phyloP scores from a whole-genome alignment of 2,329 filamentous ascomycete genomes.

The Xylaria sp. region DNA sequence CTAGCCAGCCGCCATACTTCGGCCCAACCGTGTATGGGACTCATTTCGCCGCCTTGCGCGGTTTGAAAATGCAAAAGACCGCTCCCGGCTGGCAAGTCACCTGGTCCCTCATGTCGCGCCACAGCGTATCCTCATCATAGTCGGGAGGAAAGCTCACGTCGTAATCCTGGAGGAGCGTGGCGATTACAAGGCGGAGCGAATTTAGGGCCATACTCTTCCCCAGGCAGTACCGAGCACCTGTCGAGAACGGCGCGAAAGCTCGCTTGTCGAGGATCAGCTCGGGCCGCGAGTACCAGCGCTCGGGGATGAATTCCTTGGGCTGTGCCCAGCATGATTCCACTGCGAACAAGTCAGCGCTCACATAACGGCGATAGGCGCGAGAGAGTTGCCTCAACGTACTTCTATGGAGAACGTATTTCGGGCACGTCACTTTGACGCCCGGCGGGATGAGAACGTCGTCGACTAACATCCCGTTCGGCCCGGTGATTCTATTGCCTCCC shows the following conservation, averaged over 20 bases:
- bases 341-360: constrained; percentile 4
- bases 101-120: constrained; percentile 32
- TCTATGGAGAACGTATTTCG: constrained; percentile 31
- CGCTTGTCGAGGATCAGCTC: constrained; percentile 31
- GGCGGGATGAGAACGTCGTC: constrained; percentile 27
- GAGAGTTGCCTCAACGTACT: constrained; percentile 18
- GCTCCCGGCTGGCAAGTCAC: constrained; percentile 28
- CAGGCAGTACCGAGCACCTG: constrained; percentile 26
- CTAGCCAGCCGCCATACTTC: too few species aligned
- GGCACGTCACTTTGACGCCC: constrained; percentile 26
- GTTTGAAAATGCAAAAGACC: constrained; percentile 25
- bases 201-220: constrained; percentile 28
- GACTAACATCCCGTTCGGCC: constrained; percentile 25
- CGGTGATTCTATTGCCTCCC: constrained; percentile 23
- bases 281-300: constrained; percentile 30
- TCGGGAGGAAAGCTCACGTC: constrained; percentile 27
- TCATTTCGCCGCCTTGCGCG: constrained; percentile 8
- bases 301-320: constrained; percentile 31
- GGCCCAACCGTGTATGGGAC: neutral
- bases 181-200: constrained; percentile 24
- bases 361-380: neutral
- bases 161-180: constrained; percentile 24
- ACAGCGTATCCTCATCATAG: constrained; percentile 28
- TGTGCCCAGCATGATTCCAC: constrained; percentile 29
- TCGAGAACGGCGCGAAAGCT: constrained; percentile 29